These are phyloP conservation scores for Crataegus laevigata DNA, from an alignment of 306 rosid genomes.

Conservation along the genomic window DNA sequence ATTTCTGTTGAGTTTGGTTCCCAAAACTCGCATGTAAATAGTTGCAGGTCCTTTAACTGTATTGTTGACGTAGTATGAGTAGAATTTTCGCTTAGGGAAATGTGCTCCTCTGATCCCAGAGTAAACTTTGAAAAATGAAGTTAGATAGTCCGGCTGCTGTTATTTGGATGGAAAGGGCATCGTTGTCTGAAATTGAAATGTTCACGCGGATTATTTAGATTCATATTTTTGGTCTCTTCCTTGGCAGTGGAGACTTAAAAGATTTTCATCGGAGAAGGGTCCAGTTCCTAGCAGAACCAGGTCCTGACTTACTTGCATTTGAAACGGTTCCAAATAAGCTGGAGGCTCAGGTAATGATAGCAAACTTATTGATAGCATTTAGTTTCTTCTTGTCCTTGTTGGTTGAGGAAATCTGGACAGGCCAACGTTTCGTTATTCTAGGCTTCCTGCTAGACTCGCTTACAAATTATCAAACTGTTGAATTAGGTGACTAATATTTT, in stretches of 20 bases:
- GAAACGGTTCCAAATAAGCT: constrained; percentile 88
- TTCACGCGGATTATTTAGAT: background rate
- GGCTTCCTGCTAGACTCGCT: background rate
- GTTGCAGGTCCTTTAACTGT: background rate
- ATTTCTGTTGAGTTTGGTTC: background rate
- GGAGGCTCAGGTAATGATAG: constrained; percentile 61
- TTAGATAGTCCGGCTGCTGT: background rate
- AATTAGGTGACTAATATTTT: background rate
- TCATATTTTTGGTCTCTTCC: constrained; percentile 11
- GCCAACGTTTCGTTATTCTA: background rate
- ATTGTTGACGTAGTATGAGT: background rate
- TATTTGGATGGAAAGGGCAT: background rate
- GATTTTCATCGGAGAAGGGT: constrained; percentile 84
- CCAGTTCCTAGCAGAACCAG: constrained; percentile 56
- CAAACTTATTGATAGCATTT: background rate
- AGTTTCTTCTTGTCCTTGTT: background rate
- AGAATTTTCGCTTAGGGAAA: background rate
- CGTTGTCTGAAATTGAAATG: background rate
- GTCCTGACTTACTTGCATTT: constrained; percentile 83
- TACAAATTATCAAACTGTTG: background rate
- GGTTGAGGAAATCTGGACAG: background rate
- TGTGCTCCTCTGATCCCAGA: background rate
- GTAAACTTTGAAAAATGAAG: background rate
- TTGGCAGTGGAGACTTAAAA: constrained; percentile 64
- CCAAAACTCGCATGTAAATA: background rate